Percentiles rank a stretch among this genome's conserved stretches.
Conservation (phyloP, 768 basidiomycete genomes). For the Phlebiopsis gigantea region DNA sequence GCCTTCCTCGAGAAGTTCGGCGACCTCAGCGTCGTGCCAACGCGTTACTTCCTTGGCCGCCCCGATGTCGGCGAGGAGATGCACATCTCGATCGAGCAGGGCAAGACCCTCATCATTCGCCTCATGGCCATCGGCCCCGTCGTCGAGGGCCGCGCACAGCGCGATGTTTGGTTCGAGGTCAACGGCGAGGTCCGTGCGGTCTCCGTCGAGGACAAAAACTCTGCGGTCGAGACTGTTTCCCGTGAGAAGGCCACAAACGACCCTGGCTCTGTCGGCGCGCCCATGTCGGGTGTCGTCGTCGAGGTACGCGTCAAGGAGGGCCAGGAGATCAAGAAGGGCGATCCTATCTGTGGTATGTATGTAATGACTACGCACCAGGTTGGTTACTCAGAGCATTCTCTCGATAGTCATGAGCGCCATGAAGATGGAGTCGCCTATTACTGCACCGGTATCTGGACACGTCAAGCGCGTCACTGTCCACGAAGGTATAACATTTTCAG, state of each 20-base stretch:
- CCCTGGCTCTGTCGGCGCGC: conserved; percentile 95
- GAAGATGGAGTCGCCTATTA: conserved; percentile 99
- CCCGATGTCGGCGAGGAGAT: conserved; percentile 93
- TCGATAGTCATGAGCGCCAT: conserved; percentile 85
- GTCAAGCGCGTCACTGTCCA: conserved; percentile 90
- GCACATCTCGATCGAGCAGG: conserved; percentile 93
- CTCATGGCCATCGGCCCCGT: conserved; percentile 68
- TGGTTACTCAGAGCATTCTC: conserved; percentile 3
- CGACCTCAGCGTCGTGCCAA: conserved; percentile 90
- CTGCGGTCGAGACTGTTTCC: conserved; percentile 90
- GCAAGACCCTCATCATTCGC: conserved; percentile 94
- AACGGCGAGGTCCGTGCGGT: conserved; percentile 97
- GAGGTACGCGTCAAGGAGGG: conserved; percentile 98
- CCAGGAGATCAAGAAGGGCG: conserved; percentile 96
- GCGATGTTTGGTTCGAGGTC: conserved; percentile 98
- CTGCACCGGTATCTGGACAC: conserved; percentile 94
- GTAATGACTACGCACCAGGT: conserved; percentile 6
- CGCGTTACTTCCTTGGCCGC: conserved; percentile 94
- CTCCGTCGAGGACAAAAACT: conserved; percentile 93
- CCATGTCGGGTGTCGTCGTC: conserved; percentile 97
- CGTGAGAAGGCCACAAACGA: conserved; percentile 92
- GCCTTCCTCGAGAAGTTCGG: conserved; percentile 94
- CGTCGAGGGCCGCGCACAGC: conserved; percentile 80
- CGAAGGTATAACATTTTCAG: conserved; percentile 54
- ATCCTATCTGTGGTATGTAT: conserved; percentile 82